phyloP scores from a whole-genome alignment of 23 red algal species.

The Gracilaria domingensis region DNA sequence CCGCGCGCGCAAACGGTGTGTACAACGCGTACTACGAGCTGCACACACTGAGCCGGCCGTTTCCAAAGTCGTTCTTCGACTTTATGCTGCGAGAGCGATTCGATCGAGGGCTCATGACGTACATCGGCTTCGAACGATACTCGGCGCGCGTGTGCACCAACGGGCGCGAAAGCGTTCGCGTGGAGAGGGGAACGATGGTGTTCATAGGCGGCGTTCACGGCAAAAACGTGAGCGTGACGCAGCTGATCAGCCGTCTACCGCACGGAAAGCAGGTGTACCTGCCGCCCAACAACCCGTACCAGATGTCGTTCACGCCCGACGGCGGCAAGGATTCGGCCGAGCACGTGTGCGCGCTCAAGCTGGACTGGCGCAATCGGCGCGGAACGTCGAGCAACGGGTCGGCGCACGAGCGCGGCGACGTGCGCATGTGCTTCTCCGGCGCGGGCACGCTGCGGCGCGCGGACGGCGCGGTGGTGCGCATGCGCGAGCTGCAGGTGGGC shows the following conservation, averaged over 20 bases:
- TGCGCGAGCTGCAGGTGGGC: background rate
- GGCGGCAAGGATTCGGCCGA: background rate
- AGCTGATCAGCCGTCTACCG: background rate
- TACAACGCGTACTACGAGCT: constrained; percentile 34
- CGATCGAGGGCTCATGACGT: background rate
- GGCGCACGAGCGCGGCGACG: background rate
- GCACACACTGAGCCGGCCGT: background rate
- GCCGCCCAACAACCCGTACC: constrained; percentile 2
- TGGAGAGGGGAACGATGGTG: background rate
- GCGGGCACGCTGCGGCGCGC: background rate
- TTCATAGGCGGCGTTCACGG: background rate
- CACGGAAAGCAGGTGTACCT: background rate
- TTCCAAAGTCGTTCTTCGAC: constrained; percentile 14
- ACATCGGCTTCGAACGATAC: constrained; percentile 25
- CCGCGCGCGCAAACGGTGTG: constrained; percentile 1
- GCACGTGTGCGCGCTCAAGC: constrained; percentile 8
- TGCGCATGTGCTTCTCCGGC: constrained; percentile 12
- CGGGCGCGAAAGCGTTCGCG: background rate
- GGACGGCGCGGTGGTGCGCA: background rate
- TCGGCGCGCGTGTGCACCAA: background rate
- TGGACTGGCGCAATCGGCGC: constrained; percentile 1
- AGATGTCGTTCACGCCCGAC: background rate
- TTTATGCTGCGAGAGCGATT: background rate
- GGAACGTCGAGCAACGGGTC: background rate
- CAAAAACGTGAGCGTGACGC: constrained; percentile 8